Base-by-base conservation (phyloP, 2,329 filamentous ascomycete genomes). In the Endoconidiophora laricicola region DNA sequence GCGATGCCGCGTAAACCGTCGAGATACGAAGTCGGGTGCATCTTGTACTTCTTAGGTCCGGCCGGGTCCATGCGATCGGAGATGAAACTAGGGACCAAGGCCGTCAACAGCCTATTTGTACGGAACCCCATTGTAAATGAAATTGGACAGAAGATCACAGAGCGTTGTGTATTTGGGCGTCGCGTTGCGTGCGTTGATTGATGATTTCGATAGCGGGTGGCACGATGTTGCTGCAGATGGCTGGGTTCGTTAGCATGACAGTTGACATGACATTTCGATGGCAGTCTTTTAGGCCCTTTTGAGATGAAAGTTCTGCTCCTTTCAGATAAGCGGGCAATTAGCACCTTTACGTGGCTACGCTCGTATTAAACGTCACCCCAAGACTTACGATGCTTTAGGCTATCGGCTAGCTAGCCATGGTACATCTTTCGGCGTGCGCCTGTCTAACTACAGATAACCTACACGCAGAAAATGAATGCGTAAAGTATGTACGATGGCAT, bases 1-100 rank as follows among this genome's bases (percentile, higher is more conserved):
- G 73, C 73, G 10, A 76, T 59, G 12, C 73, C 73, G 54, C 73
- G 68, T 65, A 77, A 71, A 53, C 73, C 73, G 56, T 77, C 74
- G 44, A 77, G 70, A 56, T 77, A 76, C 6, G 73, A 67, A 6
- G 73, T 77, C 14, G 73, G 72, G 36, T 65, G 60, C n/a, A 71
- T 61, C 16, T 52, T 52, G 38, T 52, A 52, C 24, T 52, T 52
- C 26, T 52, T 52, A 9, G 44, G 44, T 9, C 51, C 48, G 20
- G 42, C 48, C 12, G 53, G 50, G 36, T 51, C 49, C 36, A 50
- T 46, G 48, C 43, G 48, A 18, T 55, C 53, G 43, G 45, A 37
- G 26, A 55, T 43, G 51, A 55, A 55, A 44, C 51, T 55, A 39
- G 53, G 53, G 36, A 55, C 22, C 33, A 55, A 16, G 40, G 45